These are phyloP conservation scores for Gossypium arboreum DNA, from an alignment of 345 rosid genomes.

Conservation along the genomic window DNA sequence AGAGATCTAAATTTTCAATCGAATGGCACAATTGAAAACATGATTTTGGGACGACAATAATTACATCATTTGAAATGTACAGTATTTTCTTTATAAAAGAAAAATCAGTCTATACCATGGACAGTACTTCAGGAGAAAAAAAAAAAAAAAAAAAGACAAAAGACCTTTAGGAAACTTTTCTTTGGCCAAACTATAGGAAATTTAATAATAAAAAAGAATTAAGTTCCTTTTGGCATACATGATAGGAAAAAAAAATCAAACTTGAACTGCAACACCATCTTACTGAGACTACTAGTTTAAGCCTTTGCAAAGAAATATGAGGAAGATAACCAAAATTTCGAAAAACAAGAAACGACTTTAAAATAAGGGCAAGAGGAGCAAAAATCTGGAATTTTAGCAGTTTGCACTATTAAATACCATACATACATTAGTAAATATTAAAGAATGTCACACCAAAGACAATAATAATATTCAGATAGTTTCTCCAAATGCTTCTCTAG, in stretches of 20 bases:
- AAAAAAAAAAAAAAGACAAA: background rate
- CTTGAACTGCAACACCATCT: background rate
- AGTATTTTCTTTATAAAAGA: background rate
- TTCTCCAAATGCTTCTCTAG: background rate
- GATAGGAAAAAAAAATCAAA: background rate
- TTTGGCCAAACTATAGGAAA: background rate
- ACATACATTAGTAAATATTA: background rate
- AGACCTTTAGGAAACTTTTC: background rate
- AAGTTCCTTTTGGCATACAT: background rate
- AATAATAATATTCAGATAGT: background rate
- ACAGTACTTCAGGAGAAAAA: background rate
- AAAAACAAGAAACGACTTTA: background rate
- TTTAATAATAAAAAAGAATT: background rate
- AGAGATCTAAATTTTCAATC: background rate
- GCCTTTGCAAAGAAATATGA: background rate
- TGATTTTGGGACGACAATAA: background rate
- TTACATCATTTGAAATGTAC: background rate
- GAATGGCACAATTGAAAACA: background rate
- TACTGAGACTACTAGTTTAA: background rate
- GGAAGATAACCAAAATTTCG: background rate
- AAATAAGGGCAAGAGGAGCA: background rate
- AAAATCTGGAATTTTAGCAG: background rate
- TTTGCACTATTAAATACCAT: background rate
- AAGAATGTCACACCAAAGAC: background rate
- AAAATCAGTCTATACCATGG: background rate